Conservation (phyloP, 2,329 filamentous ascomycete species). For the Ceratocystiopsis brevicomis region DNA sequence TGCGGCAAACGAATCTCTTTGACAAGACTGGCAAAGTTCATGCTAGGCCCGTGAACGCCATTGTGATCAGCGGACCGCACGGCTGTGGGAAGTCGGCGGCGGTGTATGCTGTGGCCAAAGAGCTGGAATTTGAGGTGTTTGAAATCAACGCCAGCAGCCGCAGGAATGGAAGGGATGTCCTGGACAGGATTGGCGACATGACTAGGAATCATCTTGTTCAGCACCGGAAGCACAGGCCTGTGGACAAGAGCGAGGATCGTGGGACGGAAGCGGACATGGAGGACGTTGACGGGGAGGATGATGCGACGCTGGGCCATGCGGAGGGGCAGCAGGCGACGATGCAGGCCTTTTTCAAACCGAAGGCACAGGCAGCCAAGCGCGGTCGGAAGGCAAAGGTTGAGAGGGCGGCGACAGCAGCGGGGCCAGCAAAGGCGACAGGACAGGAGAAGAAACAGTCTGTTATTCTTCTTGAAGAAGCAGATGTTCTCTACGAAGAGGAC, state of each 20-base stretch:
- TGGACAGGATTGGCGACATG: conserved; percentile 93
- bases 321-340: conserved; percentile 51
- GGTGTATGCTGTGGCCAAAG: conserved; percentile 78
- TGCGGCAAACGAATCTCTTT: conserved; percentile 24
- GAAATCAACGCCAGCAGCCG: conserved; percentile 78
- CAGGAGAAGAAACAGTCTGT: conserved; percentile 57
- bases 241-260: conserved; percentile 15
- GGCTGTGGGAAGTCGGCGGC: conserved; percentile 89
- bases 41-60: conserved; percentile 45
- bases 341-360: conserved; percentile 59
- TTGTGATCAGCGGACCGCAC: conserved; percentile 76
- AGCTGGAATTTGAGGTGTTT: conserved; percentile 84
- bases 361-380: conserved; percentile 16
- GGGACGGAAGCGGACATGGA: conserved; percentile 35
- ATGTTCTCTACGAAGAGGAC: conserved; percentile 87
- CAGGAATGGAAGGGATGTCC: conserved; percentile 70
- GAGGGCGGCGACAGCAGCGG: too few species aligned
- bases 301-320: not conserved
- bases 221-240: conserved; percentile 19
- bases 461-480: conserved; percentile 84
- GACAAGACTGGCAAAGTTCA: conserved; percentile 18
- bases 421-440: conserved; percentile 7
- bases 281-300: conserved; percentile 13
- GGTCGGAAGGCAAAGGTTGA: conserved; percentile 2
- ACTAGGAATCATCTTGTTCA: conserved; percentile 79